Conservation (phyloP, 176 grass and related monocot species). For the Carex myosuroides region DNA sequence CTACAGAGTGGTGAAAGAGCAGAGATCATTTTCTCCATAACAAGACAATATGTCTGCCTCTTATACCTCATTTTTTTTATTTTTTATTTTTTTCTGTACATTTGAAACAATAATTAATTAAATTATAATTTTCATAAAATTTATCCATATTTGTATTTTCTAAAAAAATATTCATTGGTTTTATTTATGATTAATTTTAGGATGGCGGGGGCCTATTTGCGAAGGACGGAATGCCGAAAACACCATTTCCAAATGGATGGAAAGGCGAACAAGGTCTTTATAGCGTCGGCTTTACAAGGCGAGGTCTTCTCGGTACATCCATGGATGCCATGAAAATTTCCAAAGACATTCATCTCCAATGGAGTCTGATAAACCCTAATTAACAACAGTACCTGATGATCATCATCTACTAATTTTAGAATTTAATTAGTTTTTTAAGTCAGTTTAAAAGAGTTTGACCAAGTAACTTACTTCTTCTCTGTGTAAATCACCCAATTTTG, state of each 20-base stretch:
- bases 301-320: conserved; percentile 72
- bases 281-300: conserved; percentile 69
- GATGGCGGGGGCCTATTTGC: conserved; percentile 52
- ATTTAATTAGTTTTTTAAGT: not conserved
- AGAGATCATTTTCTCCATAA: conserved; percentile 20
- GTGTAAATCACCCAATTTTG: conserved; percentile 45
- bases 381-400: not conserved
- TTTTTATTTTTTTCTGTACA: not conserved
- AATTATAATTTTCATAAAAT: not conserved
- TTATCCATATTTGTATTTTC: not conserved
- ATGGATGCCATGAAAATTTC: conserved; percentile 67
- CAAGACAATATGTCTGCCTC: not conserved
- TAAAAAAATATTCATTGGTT: not conserved
- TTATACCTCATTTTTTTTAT: not conserved
- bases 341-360: conserved; percentile 50
- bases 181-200: conserved; percentile 21
- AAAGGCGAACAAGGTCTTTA: conserved; percentile 76
- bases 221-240: conserved; percentile 48
- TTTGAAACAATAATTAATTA: not conserved
- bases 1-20: not conserved
- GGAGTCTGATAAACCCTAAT: conserved; percentile 12
- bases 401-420: conserved; percentile 5
- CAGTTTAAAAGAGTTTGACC: not conserved
- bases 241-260: conserved; percentile 59
- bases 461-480: not conserved